Evolutionary conservation across 768 basidiomycete species (phyloP), one percentile per base, ranked within the genome.

Genomic region (Tremella yokohamensis): DNA sequence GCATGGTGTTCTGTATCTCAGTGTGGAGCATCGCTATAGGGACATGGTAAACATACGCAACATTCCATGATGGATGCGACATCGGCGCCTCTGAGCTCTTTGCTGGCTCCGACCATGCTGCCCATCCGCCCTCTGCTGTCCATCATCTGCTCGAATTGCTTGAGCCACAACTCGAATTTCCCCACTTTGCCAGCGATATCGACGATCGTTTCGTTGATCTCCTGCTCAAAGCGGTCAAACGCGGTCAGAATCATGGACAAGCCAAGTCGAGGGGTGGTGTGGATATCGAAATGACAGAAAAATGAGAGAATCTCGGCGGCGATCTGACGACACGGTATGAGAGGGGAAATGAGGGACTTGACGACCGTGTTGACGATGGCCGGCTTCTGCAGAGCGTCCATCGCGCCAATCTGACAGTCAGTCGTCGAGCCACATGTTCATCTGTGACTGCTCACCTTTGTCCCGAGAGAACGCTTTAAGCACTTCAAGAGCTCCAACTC

Each of bases 91-190:
- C 82, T 83, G 55, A 93, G 83, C 65, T 97, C 92, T 13, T 93
- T 89, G 66, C 92, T 94, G 20, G 91, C 90, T 0, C 96, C 96
- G 8, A 99, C 94, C 40, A 89, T 76, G 72, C 89, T 96, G 1
- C 94, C 94, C 90, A 97, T 92, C 74, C 86, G 87, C 1, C 94
- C 94, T 56, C 91, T 80, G 1, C 92, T 93, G 48, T 84, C 82
- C 16, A 97, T 80, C 2, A 84, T 84, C 24, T 79, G 78, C 64
- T 90, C 87, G 62, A 94, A 79, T 0, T 85, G 86, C 65, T 85
- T 86, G 72, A 98, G 89, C 93, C 91, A 98, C 66, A 84, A 91
- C 61, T 85, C 85, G 73, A 90, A 98, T 25, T 69, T 62, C 73
- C 68, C 69, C 25, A 69, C 72, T 56, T 69, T 69, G 29, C 65